These are phyloP conservation scores for Gossypium australe DNA, from an alignment of 345 rosid genomes.

Conservation along the genomic window DNA sequence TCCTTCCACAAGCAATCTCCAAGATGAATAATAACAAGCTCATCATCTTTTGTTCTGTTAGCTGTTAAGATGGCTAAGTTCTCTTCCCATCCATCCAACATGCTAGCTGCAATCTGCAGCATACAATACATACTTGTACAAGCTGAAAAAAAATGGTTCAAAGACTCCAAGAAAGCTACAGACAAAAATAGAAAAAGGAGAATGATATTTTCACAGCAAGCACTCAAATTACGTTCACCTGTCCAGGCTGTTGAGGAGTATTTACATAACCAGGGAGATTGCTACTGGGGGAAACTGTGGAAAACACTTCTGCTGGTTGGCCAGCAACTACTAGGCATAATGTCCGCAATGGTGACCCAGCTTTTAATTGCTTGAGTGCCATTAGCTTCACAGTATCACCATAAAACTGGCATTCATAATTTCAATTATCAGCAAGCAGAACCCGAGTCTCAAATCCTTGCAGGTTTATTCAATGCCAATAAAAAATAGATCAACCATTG, in stretches of 20 bases:
- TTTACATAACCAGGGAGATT: conserved; percentile 24
- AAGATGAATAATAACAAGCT: conserved; percentile 89
- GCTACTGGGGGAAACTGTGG: conserved; percentile 27
- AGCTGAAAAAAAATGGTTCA: background rate
- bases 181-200: background rate
- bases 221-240: conserved; percentile 39
- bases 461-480: conserved; percentile 1
- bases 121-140: conserved; percentile 9
- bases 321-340: conserved; percentile 92
- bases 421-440: conserved; percentile 6
- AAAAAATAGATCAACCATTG: conserved; percentile 14
- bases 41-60: conserved; percentile 92
- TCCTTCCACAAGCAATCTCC: conserved; percentile 57
- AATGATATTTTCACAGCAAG: background rate
- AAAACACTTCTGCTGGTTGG: conserved; percentile 72
- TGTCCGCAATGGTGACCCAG: conserved; percentile 96
- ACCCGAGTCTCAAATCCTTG: background rate
- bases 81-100: conserved; percentile 98
- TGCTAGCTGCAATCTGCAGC: conserved; percentile 59
- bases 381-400: conserved; percentile 82
- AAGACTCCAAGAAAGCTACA: conserved; percentile 8
- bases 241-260: conserved; percentile 43
- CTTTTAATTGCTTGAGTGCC: conserved; percentile 82
- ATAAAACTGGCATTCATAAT: conserved; percentile 33
- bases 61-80: conserved; percentile 94